These are phyloP conservation scores for Polysphondylium violaceum DNA, from an alignment of 78 protist genomes.

Conservation along the genomic window DNA sequence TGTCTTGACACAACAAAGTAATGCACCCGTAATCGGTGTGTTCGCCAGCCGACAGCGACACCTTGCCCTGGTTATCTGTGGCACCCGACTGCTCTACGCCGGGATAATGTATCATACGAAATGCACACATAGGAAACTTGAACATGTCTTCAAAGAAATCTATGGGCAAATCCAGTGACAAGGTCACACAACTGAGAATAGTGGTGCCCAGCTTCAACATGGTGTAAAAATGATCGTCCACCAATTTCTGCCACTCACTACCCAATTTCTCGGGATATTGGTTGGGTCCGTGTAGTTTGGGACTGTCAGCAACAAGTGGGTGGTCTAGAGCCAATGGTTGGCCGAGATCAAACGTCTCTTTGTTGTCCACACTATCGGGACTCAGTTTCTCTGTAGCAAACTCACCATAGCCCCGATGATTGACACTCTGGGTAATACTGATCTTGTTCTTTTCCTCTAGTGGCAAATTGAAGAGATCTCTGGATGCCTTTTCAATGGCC, in stretches of 20 bases:
- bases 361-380: background rate
- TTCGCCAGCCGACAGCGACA: background rate
- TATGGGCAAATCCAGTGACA: background rate
- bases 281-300: background rate
- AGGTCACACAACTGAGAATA: background rate
- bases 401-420: conserved; percentile 19
- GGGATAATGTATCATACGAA: conserved; percentile 5
- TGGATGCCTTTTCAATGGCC: background rate
- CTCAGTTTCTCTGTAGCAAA: conserved; percentile 3
- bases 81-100: background rate
- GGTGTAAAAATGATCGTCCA: background rate
- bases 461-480: conserved; percentile 20
- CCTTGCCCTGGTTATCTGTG: background rate
- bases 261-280: background rate
- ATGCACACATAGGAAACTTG: background rate
- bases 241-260: background rate
- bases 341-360: conserved; percentile 29
- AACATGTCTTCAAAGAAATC: background rate
- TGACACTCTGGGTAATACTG: background rate
- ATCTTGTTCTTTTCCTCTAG: conserved; percentile 42
- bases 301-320: background rate
- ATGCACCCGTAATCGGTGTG: conserved; percentile 24
- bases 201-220: background rate
- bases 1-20: conserved; percentile 1
- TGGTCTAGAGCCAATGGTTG: background rate